Evolutionary conservation across 495 filamentous ascomycete genomes (phyloP).

Genomic region (Neurospora tetrasperma): DNA sequence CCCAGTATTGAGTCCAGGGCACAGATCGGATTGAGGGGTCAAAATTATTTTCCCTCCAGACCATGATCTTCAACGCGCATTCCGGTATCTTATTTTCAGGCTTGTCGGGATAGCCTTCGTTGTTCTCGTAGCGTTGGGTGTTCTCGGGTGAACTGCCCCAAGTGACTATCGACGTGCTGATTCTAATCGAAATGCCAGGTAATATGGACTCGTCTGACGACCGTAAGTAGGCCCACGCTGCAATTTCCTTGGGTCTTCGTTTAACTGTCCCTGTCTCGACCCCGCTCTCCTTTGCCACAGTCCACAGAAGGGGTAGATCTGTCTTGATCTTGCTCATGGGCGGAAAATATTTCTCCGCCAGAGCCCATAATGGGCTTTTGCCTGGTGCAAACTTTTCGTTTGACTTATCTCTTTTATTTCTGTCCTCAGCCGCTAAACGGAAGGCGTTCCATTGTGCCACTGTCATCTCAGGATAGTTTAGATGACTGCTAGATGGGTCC

Average conservation of each 20-base stretch:
- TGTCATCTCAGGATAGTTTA: slow-evolving; percentile 45
- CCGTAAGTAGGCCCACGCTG: not conserved
- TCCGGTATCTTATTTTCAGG: slow-evolving; percentile 55
- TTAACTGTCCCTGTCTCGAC: not conserved
- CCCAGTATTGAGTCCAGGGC: slow-evolving; percentile 27
- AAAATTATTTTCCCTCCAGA: slow-evolving; percentile 53
- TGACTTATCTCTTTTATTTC: slow-evolving; percentile 35
- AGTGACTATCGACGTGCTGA: slow-evolving; percentile 54
- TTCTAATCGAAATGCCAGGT: slow-evolving; percentile 43
- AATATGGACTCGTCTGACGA: slow-evolving; percentile 9
- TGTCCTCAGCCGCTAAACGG: slow-evolving; percentile 26
- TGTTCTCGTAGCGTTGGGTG: slow-evolving; percentile 54
- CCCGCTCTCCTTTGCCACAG: not conserved
- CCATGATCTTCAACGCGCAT: slow-evolving; percentile 64
- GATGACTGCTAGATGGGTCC: slow-evolving; percentile 40
- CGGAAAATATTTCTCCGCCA: slow-evolving; percentile 41
- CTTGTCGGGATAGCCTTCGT: slow-evolving; percentile 52
- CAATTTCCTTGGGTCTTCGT: not conserved
- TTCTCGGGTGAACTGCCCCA: slow-evolving; percentile 63
- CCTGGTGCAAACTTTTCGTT: slow-evolving; percentile 36
- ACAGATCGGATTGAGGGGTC: slow-evolving; percentile 29
- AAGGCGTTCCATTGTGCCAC: slow-evolving; percentile 38
- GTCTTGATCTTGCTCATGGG: slow-evolving; percentile 9
- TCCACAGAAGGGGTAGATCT: not conserved
- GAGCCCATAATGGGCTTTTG: slow-evolving; percentile 33